These are phyloP conservation scores for Chaetomium fimeti DNA, from an alignment of 495 filamentous ascomycete species.

Conservation along the genomic window DNA sequence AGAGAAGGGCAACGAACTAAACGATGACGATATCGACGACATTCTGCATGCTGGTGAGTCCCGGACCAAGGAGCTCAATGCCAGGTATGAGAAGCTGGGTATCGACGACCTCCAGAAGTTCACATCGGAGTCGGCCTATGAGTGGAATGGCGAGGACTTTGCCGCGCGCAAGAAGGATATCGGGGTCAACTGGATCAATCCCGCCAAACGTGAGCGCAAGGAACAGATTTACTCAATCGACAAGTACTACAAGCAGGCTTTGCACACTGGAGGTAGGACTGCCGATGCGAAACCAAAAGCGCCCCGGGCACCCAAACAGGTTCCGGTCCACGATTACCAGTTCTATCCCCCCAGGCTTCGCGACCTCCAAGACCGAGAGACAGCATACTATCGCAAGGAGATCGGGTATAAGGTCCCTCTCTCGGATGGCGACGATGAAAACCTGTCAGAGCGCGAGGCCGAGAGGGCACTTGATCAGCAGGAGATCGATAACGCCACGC, in stretches of 20 bases:
- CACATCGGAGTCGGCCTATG: conserved; percentile 92
- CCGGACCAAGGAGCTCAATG: conserved; percentile 83
- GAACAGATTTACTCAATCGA: conserved; percentile 98
- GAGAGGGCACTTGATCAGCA: conserved; percentile 85
- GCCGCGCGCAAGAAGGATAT: conserved; percentile 91
- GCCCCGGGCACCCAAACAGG: conserved; percentile 92
- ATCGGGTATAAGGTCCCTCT: conserved; percentile 90
- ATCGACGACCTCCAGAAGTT: conserved; percentile 98
- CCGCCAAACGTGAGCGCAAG: conserved; percentile 96
- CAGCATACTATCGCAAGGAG: conserved; percentile 91
- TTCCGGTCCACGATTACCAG: conserved; percentile 91
- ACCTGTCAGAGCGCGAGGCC: conserved; percentile 76
- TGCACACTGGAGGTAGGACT: conserved; percentile 79
- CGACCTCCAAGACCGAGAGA: conserved; percentile 93
- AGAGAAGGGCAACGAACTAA: conserved; percentile 60
- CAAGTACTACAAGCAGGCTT: conserved; percentile 93
- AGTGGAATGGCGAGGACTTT: conserved; percentile 98
- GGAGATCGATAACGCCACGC: conserved; percentile 86
- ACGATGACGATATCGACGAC: conserved; percentile 84
- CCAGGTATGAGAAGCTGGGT: conserved; percentile 94
- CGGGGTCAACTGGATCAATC: conserved; percentile 96
- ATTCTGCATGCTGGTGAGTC: conserved; percentile 86
- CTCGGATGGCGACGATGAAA: conserved; percentile 79
- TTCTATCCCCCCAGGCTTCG: conserved; percentile 83
- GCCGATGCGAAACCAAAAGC: conserved; percentile 91